A percentile compares a stretch with the other conserved stretches of the same genome.
Evolutionary conservation across 2,329 filamentous ascomycete species (phyloP).

Genomic region (Penicillium sp.): DNA sequence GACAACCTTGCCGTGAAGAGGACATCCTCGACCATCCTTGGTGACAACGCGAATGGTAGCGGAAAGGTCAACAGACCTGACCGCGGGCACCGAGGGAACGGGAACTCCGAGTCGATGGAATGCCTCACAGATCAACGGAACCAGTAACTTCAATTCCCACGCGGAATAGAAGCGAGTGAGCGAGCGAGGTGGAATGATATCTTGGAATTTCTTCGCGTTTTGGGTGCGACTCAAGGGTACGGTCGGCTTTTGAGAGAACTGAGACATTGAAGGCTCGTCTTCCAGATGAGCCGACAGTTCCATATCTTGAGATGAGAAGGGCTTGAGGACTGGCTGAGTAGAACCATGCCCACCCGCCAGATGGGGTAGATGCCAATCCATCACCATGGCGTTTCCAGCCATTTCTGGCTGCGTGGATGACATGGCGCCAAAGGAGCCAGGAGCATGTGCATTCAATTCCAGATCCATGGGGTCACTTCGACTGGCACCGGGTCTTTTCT

Average conservation of each 20-base stretch:
- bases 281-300: constrained; percentile 60
- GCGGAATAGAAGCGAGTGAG: constrained; percentile 90
- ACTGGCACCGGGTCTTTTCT: constrained; percentile 32
- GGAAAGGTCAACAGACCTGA: constrained; percentile 48
- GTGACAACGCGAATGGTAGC: constrained; percentile 67
- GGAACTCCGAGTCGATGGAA: constrained; percentile 82
- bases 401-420: constrained; percentile 83
- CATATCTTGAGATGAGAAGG: constrained; percentile 30
- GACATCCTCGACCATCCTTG: constrained; percentile 48
- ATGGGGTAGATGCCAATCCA: constrained; percentile 82
- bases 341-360: constrained; percentile 40
- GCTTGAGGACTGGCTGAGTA: constrained; percentile 43
- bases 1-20: constrained; percentile 40
- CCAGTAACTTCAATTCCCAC: constrained; percentile 65
- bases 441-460: constrained; percentile 45
- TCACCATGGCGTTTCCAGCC: constrained; percentile 65
- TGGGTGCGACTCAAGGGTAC: constrained; percentile 84
- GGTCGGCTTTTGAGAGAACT: constrained; percentile 74
- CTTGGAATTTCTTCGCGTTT: constrained; percentile 76
- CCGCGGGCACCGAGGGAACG: constrained; percentile 46
- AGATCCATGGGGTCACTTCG: constrained; percentile 61
- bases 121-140: constrained; percentile 73
- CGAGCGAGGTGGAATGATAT: constrained; percentile 81
- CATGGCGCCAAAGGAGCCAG: constrained; percentile 46
- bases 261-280: constrained; percentile 76